phyloP scores from a whole-genome alignment of 805 yeast species.

The Brettanomyces bruxellensis region DNA sequence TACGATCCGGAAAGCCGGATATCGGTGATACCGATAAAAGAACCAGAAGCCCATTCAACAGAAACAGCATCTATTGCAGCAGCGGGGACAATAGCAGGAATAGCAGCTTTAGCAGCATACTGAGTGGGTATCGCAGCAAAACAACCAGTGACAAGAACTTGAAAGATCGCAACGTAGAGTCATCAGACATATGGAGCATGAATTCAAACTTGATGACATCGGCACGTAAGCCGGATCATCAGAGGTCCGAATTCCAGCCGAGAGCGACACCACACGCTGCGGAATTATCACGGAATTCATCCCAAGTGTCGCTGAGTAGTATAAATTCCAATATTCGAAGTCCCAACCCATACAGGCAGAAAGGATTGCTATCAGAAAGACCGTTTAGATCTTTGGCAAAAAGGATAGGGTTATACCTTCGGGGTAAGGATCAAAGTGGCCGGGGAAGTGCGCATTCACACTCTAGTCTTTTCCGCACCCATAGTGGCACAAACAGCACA shows the following conservation, averaged over 20 bases:
- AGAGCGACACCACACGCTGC: too few species aligned
- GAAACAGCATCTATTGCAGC: too few species aligned
- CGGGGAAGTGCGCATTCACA: too few species aligned
- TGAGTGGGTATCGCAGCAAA: not conserved
- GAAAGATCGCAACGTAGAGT: not conserved
- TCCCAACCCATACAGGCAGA: slow-evolving; percentile 1
- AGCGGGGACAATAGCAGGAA: not conserved
- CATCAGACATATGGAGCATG: not conserved
- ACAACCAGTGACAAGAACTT: not conserved
- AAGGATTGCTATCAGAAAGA: not conserved
- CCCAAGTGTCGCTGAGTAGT: not conserved
- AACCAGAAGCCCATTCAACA: too few species aligned
- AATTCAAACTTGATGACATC: not conserved
- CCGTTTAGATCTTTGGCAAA: not conserved
- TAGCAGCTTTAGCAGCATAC: not conserved
- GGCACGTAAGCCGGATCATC: too few species aligned
- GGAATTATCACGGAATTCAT: too few species aligned
- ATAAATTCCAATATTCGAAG: slow-evolving; percentile 1
- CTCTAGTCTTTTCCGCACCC: too few species aligned
- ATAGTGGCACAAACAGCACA: not conserved
- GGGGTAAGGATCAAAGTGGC: too few species aligned
- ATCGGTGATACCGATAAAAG: too few species aligned
- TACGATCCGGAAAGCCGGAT: too few species aligned
- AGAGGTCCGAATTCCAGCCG: too few species aligned
- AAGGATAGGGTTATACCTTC: too few species aligned